Evolutionary conservation across 2,329 filamentous ascomycete genomes (phyloP), one percentile per base, ranked within the genome.

Genomic region (Ophiocordyceps unilateralis): DNA sequence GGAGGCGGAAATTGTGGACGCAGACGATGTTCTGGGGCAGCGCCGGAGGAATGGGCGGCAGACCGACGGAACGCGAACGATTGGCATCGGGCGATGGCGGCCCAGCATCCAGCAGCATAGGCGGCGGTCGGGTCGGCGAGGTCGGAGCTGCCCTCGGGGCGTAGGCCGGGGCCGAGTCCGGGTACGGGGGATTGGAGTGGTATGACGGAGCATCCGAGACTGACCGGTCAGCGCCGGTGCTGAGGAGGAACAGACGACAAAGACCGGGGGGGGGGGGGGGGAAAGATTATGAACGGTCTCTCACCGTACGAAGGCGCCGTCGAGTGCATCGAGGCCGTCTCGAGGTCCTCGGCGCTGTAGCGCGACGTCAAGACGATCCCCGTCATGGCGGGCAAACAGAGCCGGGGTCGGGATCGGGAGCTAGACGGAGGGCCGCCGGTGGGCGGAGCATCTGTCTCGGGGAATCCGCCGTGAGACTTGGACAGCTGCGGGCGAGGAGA

Each of bases 301-400:
- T 67, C 51, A 77, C 73, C 65, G 56, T 82, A 82, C 10, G 78
- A 82, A 36, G 78, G 78, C n/a, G 78, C 77, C 8, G 70, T 70
- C 17, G 78, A 82, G 50, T 67, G 74, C 47, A 83, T 72, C 10
- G 79, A 83, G 7, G 73, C 69, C 20, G 78, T 80, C 51, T 83
- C 78, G 45, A 79, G 75, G 55, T 82, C 78, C 46, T 75, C 70
- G 6, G 61, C 51, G 49, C 55, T 58, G 45, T 62, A 63, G 39
- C 59, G 58, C 44, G 59, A 52, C 20, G 55, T 51, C 41, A 51
- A 50, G 42, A 57, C 45, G 20, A 52, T 48, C 37, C 49, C 58
- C 26, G 55, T 58, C 58, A 59, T 60, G 46, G 51, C 53, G 54
- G 49, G 39, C 42, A 38, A 43, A 43, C 32, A 42, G 23, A 43